These are phyloP conservation scores for Coemansia brasiliensis DNA, from an alignment of 192 early-diverging fungal genomes.

Conservation along the genomic window DNA sequence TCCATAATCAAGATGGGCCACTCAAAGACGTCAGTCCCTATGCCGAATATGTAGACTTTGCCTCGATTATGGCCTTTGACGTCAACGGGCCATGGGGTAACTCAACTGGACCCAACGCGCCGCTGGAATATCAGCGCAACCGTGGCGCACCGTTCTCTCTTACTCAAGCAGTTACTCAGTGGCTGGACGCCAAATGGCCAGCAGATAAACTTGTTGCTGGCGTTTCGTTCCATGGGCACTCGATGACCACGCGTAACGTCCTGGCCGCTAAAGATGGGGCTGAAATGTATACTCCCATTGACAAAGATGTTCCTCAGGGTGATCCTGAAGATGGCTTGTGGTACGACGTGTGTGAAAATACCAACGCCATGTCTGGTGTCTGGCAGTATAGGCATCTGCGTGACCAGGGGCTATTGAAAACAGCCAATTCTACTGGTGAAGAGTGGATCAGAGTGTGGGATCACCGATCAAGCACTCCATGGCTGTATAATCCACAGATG, in stretches of 20 bases:
- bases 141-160: conserved; percentile 50
- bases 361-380: conserved; percentile 55
- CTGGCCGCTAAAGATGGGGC: conserved; percentile 48
- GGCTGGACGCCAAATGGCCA: conserved; percentile 64
- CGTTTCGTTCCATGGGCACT: conserved; percentile 62
- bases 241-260: conserved; percentile 43
- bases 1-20: conserved; percentile 54
- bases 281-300: conserved; percentile 46
- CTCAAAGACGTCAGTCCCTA: conserved; percentile 60
- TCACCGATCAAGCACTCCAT: conserved; percentile 54
- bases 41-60: conserved; percentile 63
- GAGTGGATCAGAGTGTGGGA: conserved; percentile 65
- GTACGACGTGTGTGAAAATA: conserved; percentile 53
- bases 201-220: conserved; percentile 63
- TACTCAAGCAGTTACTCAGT: conserved; percentile 50
- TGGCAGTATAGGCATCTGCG: conserved; percentile 66
- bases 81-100: conserved; percentile 62
- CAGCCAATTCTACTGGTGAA: conserved; percentile 39
- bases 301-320: conserved; percentile 56
- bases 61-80: conserved; percentile 72
- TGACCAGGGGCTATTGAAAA: conserved; percentile 54
- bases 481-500: conserved; percentile 59
- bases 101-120: conserved; percentile 64
- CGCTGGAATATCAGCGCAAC: conserved; percentile 42
- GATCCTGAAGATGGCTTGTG: conserved; percentile 52